Evolutionary conservation across 1,139 yeast genomes (phyloP), one percentile per base, ranked within the genome.

Genomic region (Entelexis sorbosivorans): DNA sequence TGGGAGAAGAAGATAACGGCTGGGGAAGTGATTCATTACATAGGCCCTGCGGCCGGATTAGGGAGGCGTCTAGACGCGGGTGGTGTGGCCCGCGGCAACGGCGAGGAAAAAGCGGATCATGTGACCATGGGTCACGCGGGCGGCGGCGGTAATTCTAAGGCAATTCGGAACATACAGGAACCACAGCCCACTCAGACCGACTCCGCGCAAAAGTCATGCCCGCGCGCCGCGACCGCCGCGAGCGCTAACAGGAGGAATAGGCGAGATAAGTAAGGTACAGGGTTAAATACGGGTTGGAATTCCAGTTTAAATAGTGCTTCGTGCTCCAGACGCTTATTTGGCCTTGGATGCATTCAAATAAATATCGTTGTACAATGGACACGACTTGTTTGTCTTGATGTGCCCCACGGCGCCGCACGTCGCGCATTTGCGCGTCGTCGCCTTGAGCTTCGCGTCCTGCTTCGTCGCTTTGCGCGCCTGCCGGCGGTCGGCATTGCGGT

Each of bases 361-460:
- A 31, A 42, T 42, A 42, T 42, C 36, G 9, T 42, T 32, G 45
- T 79, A 89, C 74, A 88, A 73, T n/a, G 97, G 97, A 68, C 97
- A 89, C 50, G 78, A 73, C 64, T 82, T 82, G 66, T 87, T 88
- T 10, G 97, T 89, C 63, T 94, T 75, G 57, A 89, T 91, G 66
- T 91, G 98, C 0, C 97, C 98, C 60, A 84, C 76, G 3, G 91
- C 94, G 28, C 97, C 97, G 73, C 97, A 91, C 1, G 94, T 83
- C 5, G 94, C 88, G 69, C 97, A 91, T 62, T 87, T 77, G 64
- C 97, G 73, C 8, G 85, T 81, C 1, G 85, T 85, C 52, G 88
- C 79, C 63, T 85, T 86, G 14, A 63, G 57, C 24, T 60, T 60
- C 16, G 64, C 58, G 34, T 58, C 58, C 32, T 60, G 65, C 50